Evolutionary conservation across 169 alveolate genomes (phyloP).

Genomic region (Babesia microti): DNA sequence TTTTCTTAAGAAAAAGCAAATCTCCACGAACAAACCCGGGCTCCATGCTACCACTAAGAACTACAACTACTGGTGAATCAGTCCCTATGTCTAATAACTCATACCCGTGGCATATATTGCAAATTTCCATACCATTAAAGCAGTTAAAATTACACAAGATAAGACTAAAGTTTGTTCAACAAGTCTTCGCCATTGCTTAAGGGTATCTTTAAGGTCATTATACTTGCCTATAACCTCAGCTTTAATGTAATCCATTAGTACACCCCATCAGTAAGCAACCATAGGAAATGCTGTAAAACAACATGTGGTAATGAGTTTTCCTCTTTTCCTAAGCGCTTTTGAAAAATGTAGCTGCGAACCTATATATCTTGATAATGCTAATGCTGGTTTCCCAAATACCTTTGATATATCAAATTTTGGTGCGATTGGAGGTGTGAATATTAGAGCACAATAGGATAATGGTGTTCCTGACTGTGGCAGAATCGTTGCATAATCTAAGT

Average conservation of each 20-base stretch:
- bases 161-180: constrained; percentile 25
- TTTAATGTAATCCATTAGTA: constrained; percentile 23
- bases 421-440: constrained; percentile 25
- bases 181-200: constrained; percentile 28
- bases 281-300: constrained; percentile 30
- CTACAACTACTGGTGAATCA: constrained; percentile 87
- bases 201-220: constrained; percentile 18
- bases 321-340: constrained; percentile 7
- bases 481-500: constrained; percentile 21
- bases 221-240: constrained; percentile 5
- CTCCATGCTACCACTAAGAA: constrained; percentile 84
- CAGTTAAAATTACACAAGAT: constrained; percentile 28
- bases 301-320: constrained; percentile 21
- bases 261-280: constrained; percentile 6
- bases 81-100: constrained; percentile 40
- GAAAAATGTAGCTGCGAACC: constrained; percentile 14
- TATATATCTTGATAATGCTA: constrained; percentile 8
- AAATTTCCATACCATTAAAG: constrained; percentile 41
- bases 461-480: constrained; percentile 13
- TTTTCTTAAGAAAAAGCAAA: constrained; percentile 66
- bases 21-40: constrained; percentile 87
- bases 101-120: constrained; percentile 29
- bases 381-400: constrained; percentile 22
- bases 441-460: constrained; percentile 33
- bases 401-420: constrained; percentile 4